Evolutionary conservation across 306 rosid species (phyloP).

Genomic region (Senna tora): DNA sequence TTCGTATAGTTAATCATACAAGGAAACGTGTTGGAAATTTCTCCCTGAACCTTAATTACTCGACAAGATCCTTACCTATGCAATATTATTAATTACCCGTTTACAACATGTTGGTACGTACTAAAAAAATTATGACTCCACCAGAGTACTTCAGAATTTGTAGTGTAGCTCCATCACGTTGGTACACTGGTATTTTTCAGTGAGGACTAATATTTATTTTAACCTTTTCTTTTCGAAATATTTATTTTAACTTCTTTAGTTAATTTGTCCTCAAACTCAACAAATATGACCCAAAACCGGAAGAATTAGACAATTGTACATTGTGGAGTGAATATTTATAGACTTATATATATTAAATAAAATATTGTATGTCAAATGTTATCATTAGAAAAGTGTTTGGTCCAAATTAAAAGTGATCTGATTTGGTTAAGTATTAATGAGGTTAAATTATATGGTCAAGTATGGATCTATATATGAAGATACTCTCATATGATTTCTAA

Average conservation of each 20-base stretch:
- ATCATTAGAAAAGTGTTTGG: no score
- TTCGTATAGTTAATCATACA: constrained; percentile 21
- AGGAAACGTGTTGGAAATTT: constrained; percentile 27
- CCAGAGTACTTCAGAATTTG: not conserved
- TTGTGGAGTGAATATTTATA: not conserved
- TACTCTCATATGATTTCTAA: no score
- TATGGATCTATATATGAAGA: no score
- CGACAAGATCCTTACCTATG: not conserved
- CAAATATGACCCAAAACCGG: not conserved
- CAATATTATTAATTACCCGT: not conserved
- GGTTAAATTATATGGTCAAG: no score
- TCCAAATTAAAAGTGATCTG: no score
- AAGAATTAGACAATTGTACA: not conserved
- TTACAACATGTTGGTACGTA: not conserved
- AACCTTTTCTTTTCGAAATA: not conserved
- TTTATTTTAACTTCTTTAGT: not conserved
- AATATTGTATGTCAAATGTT: no score
- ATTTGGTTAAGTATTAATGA: no score
- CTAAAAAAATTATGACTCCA: not conserved
- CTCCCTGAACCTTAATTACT: constrained; percentile 18
- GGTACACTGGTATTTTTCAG: not conserved
- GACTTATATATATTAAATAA: no score
- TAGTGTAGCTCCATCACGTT: not conserved
- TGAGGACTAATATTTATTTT: not conserved
- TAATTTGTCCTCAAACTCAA: not conserved